Conservation (phyloP, 495 filamentous ascomycete genomes). For the Podospora comata region DNA sequence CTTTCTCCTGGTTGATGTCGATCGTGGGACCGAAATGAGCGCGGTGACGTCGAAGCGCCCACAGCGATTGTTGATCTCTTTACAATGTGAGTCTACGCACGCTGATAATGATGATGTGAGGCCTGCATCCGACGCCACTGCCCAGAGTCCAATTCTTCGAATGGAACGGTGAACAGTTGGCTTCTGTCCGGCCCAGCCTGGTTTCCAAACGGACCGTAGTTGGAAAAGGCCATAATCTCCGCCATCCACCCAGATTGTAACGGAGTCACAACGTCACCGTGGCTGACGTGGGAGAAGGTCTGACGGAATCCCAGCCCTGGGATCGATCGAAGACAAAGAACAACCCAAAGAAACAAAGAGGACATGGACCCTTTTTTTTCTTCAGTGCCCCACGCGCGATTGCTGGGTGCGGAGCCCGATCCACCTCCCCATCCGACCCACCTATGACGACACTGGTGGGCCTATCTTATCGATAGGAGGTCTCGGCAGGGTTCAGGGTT, state of each 20-base stretch:
- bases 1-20: background rate
- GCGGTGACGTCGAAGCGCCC: background rate
- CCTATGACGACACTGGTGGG: background rate
- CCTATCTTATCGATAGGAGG: background rate
- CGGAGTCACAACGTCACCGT: background rate
- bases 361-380: background rate
- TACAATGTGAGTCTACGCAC: background rate
- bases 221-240: background rate
- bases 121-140: background rate
- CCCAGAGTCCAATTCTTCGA: background rate
- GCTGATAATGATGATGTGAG: background rate
- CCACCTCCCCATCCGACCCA: background rate
- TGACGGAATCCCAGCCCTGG: background rate
- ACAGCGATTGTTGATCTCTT: background rate
- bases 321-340: background rate
- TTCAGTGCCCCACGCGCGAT: background rate
- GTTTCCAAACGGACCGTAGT: background rate
- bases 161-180: background rate
- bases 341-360: background rate
- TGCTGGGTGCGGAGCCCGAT: no score
- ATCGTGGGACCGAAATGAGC: background rate
- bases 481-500: background rate
- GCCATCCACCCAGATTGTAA: background rate
- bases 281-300: background rate
- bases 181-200: background rate